These are phyloP conservation scores for Claviceps arundinis DNA, from an alignment of 2,329 filamentous ascomycete species.

Conservation along the genomic window DNA sequence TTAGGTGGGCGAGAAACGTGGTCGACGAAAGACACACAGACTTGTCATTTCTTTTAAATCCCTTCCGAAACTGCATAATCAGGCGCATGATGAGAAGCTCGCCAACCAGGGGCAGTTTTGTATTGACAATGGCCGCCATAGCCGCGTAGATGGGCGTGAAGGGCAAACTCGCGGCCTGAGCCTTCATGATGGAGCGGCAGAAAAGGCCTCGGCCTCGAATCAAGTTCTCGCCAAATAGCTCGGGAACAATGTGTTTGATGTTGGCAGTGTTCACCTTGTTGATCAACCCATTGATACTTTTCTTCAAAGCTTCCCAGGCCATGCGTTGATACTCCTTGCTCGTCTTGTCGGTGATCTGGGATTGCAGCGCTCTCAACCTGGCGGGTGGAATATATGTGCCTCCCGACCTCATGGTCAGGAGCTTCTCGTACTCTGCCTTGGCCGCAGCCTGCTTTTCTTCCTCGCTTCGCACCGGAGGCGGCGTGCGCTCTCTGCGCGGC, in stretches of 20 bases:
- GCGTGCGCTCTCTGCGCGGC: constrained; percentile 18
- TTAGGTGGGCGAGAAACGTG: constrained; percentile 87
- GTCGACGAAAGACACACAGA: constrained; percentile 85
- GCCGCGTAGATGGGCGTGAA: constrained; percentile 95
- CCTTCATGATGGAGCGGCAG: constrained; percentile 96
- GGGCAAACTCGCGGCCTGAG: constrained; percentile 85
- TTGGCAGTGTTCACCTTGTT: constrained; percentile 98
- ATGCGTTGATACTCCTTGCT: constrained; percentile 98
- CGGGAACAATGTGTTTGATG: constrained; percentile 93
- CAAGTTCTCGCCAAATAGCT: constrained; percentile 90
- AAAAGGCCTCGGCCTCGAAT: constrained; percentile 84
- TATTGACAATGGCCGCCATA: constrained; percentile 94
- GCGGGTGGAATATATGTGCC: constrained; percentile 95
- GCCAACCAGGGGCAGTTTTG: constrained; percentile 87
- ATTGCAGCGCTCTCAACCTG: constrained; percentile 77
- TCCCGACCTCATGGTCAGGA: constrained; percentile 83
- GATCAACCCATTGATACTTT: constrained; percentile 95
- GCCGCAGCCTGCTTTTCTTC: constrained; percentile 79
- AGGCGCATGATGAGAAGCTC: constrained; percentile 77
- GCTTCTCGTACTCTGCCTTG: constrained; percentile 86
- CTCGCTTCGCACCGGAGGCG: constrained; percentile 40
- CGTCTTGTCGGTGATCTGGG: constrained; percentile 90
- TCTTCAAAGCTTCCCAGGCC: constrained; percentile 98
- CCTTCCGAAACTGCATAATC: constrained; percentile 87
- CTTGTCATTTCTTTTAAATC: constrained; percentile 94